Base-by-base conservation (phyloP, 768 basidiomycete genomes). In the Lactifluus subvellereus region DNA sequence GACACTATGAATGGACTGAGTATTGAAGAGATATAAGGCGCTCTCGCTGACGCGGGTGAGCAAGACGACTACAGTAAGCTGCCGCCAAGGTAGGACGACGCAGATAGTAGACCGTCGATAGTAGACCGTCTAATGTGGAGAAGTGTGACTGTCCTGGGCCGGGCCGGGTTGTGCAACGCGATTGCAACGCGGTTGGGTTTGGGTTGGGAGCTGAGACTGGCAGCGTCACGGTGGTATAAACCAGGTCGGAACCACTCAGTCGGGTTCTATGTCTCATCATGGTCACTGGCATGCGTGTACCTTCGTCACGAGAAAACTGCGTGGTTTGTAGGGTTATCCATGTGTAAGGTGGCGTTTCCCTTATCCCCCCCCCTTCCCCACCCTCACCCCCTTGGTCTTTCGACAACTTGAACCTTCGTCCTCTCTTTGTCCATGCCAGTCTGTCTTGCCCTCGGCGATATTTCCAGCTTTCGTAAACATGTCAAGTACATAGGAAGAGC, bases 401-500 rank as follows among this genome's bases (percentile, higher is more conserved):
- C 27, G 27, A 27, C 27, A 27, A 27, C 27, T 27, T 27, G 27
- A 27, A 27, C 27, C 27, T 27, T 59, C 45, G 0, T 27, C 30
- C 51, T 27, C 32, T 55, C 22, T 14, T 18, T 35, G 0, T 27
- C 14, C 40, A 64, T 64, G 63, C 63, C 63, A 20, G 58, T 64
- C 59, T 20, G 59, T 45, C 57, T 64, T 22, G 49, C 18, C 13
- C 38, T 64, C 16, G 48, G 59, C 13, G 63, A 64, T 47, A 45
- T 60, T 48, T 50, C 54, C 49, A 56, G 50, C 38, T 60, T 64
- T 60, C 63, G 63, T 38, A 64, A 64, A 43, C 56, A 64, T 54
- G 49, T 64, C 54, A 64, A 64, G 35, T 22, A 55, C n/a, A 64
- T 64, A 1, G 63, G 63, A 55, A 49, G 63, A 22, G 58, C 63